Evolutionary conservation across 352 stramenopile genomes (phyloP).

Genomic region (Paralagenidium karlingii): DNA sequence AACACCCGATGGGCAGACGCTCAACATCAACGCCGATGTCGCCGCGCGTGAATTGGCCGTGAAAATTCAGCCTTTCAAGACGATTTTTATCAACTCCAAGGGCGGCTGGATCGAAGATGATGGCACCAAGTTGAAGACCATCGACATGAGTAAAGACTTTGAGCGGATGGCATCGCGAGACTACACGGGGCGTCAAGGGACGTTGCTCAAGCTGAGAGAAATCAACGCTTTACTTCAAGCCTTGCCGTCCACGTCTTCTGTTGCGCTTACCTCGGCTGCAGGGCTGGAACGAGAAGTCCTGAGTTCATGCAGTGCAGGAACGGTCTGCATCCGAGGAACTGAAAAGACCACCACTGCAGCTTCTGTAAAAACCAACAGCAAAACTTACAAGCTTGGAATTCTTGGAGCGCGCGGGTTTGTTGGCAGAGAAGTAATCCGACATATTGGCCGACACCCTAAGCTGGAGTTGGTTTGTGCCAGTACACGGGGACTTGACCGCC

Average conservation of each 20-base stretch:
- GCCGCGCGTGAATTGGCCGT: slow-evolving; percentile 66
- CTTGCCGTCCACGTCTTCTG: slow-evolving; percentile 62
- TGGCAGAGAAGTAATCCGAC: slow-evolving; percentile 73
- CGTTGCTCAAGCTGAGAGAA: slow-evolving; percentile 86
- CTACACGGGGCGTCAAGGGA: slow-evolving; percentile 83
- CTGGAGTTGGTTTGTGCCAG: slow-evolving; percentile 77
- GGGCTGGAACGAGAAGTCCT: slow-evolving; percentile 75
- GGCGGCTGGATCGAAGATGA: slow-evolving; percentile 82
- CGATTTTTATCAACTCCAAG: slow-evolving; percentile 85
- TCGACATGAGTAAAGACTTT: slow-evolving; percentile 78
- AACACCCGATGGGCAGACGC: slow-evolving; percentile 52
- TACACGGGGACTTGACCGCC: slow-evolving; percentile 58
- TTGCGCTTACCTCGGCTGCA: slow-evolving; percentile 75
- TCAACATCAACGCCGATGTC: slow-evolving; percentile 86
- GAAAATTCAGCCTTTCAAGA: slow-evolving; percentile 74
- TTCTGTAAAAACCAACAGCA: slow-evolving; percentile 7
- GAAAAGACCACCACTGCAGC: slow-evolving; percentile 6
- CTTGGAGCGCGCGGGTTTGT: slow-evolving; percentile 80
- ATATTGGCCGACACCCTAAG: slow-evolving; percentile 63
- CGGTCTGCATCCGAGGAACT: slow-evolving; percentile 61
- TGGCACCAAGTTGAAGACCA: slow-evolving; percentile 66
- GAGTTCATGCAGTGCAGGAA: slow-evolving; percentile 74
- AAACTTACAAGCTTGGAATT: slow-evolving; percentile 72
- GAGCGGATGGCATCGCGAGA: slow-evolving; percentile 55
- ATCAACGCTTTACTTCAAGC: slow-evolving; percentile 75